Percentiles rank a stretch among this genome's conserved stretches.
Evolutionary conservation across 768 basidiomycete genomes (phyloP).

Genomic region (Tulasnella sp.): DNA sequence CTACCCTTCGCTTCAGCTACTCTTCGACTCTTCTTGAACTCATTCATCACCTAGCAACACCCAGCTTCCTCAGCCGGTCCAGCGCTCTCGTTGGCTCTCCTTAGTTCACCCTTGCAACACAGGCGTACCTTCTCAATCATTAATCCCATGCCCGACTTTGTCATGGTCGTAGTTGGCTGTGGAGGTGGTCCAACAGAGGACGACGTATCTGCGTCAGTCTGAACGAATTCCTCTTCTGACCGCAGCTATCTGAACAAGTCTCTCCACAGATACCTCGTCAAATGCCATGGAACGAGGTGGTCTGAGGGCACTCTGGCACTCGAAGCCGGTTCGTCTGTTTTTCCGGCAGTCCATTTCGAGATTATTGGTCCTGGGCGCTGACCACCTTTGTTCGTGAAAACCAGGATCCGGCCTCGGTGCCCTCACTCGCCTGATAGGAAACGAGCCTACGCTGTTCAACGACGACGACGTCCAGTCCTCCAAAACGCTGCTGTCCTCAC

Average conservation of each 20-base stretch:
- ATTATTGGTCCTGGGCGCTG: constrained; percentile 6
- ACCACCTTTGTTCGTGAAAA: background rate
- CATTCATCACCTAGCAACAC: background rate
- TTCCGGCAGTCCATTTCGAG: background rate
- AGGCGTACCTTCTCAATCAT: background rate
- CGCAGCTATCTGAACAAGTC: constrained; percentile 13
- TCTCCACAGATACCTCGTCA: constrained; percentile 74
- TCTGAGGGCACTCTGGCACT: constrained; percentile 75
- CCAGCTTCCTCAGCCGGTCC: background rate
- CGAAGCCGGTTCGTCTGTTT: constrained; percentile 71
- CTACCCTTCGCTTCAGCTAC: constrained; percentile 8
- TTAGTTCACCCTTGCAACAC: constrained; percentile 3
- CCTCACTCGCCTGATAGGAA: constrained; percentile 55
- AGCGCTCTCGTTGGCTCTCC: background rate
- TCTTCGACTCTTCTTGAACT: constrained; percentile 6
- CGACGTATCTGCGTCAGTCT: constrained; percentile 76
- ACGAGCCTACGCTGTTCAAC: constrained; percentile 55
- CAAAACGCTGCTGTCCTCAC: background rate
- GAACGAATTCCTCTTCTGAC: constrained; percentile 28
- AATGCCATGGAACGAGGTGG: constrained; percentile 64
- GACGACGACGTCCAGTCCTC: constrained; percentile 1
- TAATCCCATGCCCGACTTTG: constrained; percentile 48
- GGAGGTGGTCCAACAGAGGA: constrained; percentile 90
- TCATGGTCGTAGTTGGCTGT: constrained; percentile 73
- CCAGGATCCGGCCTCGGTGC: constrained; percentile 85